Evolutionary conservation across 106 monocot genomes (phyloP).

Genomic region (Iris macrosiphon): DNA sequence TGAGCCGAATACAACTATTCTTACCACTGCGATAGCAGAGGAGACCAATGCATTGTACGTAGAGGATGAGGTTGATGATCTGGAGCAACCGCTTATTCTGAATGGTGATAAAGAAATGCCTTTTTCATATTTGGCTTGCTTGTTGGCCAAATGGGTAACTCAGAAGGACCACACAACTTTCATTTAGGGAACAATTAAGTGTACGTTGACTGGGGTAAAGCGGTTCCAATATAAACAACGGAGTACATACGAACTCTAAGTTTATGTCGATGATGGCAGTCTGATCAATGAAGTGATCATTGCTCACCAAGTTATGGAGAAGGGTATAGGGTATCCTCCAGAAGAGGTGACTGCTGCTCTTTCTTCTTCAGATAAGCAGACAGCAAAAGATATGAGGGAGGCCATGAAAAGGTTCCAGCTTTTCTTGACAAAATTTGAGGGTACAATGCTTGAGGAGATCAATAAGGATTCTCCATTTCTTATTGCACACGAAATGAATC

Average conservation of each 20-base stretch:
- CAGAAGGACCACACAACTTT: conserved; percentile 24
- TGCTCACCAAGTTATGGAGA: conserved; percentile 71
- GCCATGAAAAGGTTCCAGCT: conserved; percentile 70
- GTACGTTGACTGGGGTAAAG: conserved; percentile 80
- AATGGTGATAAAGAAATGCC: conserved; percentile 53
- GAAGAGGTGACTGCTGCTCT: conserved; percentile 61
- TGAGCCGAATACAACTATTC: conserved; percentile 9
- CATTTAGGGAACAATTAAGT: conserved; percentile 81
- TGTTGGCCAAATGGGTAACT: conserved; percentile 55
- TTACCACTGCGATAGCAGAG: conserved; percentile 6
- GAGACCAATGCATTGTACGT: conserved; percentile 5
- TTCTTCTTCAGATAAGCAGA: conserved; percentile 49
- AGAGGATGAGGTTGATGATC: conserved; percentile 15
- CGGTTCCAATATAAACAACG: conserved; percentile 53
- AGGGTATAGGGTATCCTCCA: conserved; percentile 64
- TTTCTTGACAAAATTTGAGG: conserved; percentile 86
- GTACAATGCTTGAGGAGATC: conserved; percentile 56
- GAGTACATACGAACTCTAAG: conserved; percentile 59
- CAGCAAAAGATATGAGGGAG: conserved; percentile 49
- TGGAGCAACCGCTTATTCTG: conserved; percentile 35
- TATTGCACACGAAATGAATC: conserved; percentile 51
- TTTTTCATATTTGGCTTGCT: conserved; percentile 71
- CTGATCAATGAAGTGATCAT: conserved; percentile 71
- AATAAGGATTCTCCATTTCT: conserved; percentile 36
- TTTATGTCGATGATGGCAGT: conserved; percentile 97